phyloP scores from a whole-genome alignment of 305 asterid genomes.

The Fraxinus albicans region DNA sequence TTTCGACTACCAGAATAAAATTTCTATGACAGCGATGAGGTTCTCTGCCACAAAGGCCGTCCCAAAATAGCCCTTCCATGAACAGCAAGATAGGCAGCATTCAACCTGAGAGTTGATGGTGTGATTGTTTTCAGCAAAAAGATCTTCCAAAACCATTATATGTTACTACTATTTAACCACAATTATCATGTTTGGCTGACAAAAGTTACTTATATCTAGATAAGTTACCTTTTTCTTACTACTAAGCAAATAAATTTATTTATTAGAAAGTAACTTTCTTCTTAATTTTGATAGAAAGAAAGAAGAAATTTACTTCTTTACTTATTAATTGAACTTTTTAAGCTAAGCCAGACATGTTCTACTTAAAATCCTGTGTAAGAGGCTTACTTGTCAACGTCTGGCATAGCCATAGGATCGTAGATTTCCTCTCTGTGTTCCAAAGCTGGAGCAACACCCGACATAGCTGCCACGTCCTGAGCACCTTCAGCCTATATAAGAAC shows the following conservation, averaged over 20 bases:
- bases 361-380: neutral
- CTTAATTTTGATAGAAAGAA: neutral
- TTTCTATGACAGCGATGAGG: slow-evolving; percentile 46
- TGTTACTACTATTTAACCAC: neutral
- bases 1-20: slow-evolving; percentile 20
- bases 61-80: slow-evolving; percentile 84
- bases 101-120: slow-evolving; percentile 45
- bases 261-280: neutral
- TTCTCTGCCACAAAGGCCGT: slow-evolving; percentile 85
- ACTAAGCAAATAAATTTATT: neutral
- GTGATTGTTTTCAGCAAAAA: neutral
- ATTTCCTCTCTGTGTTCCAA: slow-evolving; percentile 71
- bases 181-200: neutral
- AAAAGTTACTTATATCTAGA: neutral
- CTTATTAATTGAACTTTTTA: neutral
- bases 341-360: neutral
- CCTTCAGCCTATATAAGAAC: slow-evolving; percentile 54
- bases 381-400: slow-evolving; percentile 82
- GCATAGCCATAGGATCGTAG: slow-evolving; percentile 82
- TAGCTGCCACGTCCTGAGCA: slow-evolving; percentile 58
- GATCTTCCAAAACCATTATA: neutral
- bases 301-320: neutral
- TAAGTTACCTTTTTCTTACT: neutral
- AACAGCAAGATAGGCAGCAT: slow-evolving; percentile 74
- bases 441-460: slow-evolving; percentile 54